Evolutionary conservation across 23 red algal species (phyloP), one percentile per base, ranked within the genome.

Genomic region (Agarophyton chilense): DNA sequence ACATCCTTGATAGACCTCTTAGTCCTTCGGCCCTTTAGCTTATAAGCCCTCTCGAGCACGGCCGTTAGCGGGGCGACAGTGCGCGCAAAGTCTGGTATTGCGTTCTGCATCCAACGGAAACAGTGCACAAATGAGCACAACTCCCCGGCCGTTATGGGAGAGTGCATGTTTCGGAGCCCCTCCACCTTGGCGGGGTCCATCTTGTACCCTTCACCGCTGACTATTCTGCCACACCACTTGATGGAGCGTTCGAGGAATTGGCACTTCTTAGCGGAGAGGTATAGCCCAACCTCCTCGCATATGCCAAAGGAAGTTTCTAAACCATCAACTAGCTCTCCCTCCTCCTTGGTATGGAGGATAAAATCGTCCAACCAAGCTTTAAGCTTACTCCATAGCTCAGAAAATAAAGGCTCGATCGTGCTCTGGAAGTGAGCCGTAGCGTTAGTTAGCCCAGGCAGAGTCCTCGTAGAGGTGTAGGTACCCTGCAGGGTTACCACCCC

Each of bases 331-430:
- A 90, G 35, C 1, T 68, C 51, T 0, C 11, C 36, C 42, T 79
- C 87, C 4, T 39, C 50, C 24, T 29, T 10, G 2, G 61, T 40
- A 81, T 90, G 35, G 0, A 79, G 38, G 2, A n/a, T 72, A 50
- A 90, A 80, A 54, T 90, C 73, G 26, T 90, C 87, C 70, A 32
- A n/a, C n/a, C n/a, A n/a, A n/a, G n/a, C n/a, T n/a, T n/a, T n/a
- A n/a, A n/a, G n/a, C n/a, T n/a, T n/a, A n/a, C n/a, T n/a, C n/a
- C n/a, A n/a, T n/a, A n/a, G n/a, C n/a, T n/a, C n/a, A n/a, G n/a
- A n/a, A n/a, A n/a, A n/a, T n/a, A n/a, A n/a, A n/a, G n/a, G n/a
- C n/a, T n/a, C n/a, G n/a, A n/a, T n/a, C n/a, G n/a, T n/a, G n/a
- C n/a, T n/a, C n/a, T n/a, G n/a, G n/a, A n/a, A n/a, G n/a, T n/a